These are phyloP conservation scores for Auricularia cornea DNA, from an alignment of 768 basidiomycete genomes.

Conservation along the genomic window DNA sequence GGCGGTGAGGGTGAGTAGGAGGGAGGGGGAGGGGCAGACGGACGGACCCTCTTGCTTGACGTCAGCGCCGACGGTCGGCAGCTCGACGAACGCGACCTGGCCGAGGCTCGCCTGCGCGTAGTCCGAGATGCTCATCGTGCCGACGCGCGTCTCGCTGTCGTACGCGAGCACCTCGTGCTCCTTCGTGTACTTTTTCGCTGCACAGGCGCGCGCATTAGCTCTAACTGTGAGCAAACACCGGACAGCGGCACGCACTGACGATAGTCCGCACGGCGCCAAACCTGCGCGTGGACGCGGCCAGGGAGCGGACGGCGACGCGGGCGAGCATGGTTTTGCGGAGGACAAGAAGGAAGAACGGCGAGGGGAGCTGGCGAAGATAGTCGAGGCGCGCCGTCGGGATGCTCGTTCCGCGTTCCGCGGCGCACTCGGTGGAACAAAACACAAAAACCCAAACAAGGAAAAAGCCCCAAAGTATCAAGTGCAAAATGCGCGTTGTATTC, in stretches of 20 bases:
- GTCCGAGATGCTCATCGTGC: slow-evolving; percentile 79
- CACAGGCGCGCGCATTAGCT: background rate
- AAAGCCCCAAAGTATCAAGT: too few relatives aligned
- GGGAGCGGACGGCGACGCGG: background rate
- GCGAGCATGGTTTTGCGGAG: background rate
- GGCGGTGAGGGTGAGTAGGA: slow-evolving; percentile 3
- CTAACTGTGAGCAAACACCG: too few relatives aligned
- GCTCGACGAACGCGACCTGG: slow-evolving; percentile 95
- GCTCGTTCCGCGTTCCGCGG: too few relatives aligned
- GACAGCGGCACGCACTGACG: slow-evolving; percentile 15
- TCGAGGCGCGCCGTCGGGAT: background rate
- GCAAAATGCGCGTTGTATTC: too few relatives aligned
- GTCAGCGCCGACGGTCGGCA: slow-evolving; percentile 55
- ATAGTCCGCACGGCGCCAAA: slow-evolving; percentile 9
- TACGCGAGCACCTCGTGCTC: slow-evolving; percentile 84
- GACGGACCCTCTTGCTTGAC: slow-evolving; percentile 74
- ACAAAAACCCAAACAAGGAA: too few relatives aligned
- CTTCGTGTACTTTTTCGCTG: slow-evolving; percentile 71
- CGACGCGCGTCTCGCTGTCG: slow-evolving; percentile 69
- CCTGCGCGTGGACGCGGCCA: background rate
- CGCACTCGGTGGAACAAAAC: too few relatives aligned
- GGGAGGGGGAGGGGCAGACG: slow-evolving; percentile 19
- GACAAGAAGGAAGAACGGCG: background rate
- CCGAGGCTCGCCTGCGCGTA: slow-evolving; percentile 89
- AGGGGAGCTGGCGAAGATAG: background rate